Base-by-base conservation (phyloP, 495 filamentous ascomycete species). In the Trichoderma gamsii region DNA sequence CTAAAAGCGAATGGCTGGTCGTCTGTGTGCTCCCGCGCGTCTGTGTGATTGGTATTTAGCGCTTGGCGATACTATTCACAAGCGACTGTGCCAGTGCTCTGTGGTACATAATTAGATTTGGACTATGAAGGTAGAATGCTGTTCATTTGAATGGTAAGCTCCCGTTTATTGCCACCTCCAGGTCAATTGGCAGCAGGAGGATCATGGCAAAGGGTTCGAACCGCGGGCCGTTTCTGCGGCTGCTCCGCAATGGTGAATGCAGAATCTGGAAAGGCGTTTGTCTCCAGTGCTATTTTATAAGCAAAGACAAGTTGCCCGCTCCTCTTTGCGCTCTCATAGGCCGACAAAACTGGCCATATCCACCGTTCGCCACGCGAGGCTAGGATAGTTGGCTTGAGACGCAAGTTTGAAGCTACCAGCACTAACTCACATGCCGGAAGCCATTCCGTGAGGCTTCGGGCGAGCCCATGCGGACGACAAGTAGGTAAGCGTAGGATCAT, bases 341-440 rank as follows among this genome's bases (percentile, higher is more conserved):
- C 56, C 27, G 25, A 18, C 12, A 25, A 32, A 29, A 23, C 25
- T 29, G 0, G 56, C 27, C 23, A 15, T 61, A 61, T 32, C 56
- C 56, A 61, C 56, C 8, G 56, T 12, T 25, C 56, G 56, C 56
- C 56, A 61, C 25, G 56, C 56, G 56, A 61, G 56, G 56, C 56
- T 32, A 61, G 35, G 16, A 18, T 32, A 32, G 25, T 32, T 38
- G 56, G 25, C 29, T 29, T 61, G 56, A 61, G 56, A 61, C 56
- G 56, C 56, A 16, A 32, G 56, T 61, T 61, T 61, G 56, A 61
- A 61, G 56, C 56, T 32, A 38, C 35, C 35, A 38, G 35, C 35
- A 38, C 35, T 38, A 38, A 38, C 35, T 38, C 35, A 38, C 35
- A 61, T 32, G 27, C 56, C 56, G 56, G 56, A 61, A 61, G 23